Evolutionary conservation across 2,329 filamentous ascomycete species (phyloP), one percentile per base, ranked within the genome.

Genomic region (Graphilbum sp.): DNA sequence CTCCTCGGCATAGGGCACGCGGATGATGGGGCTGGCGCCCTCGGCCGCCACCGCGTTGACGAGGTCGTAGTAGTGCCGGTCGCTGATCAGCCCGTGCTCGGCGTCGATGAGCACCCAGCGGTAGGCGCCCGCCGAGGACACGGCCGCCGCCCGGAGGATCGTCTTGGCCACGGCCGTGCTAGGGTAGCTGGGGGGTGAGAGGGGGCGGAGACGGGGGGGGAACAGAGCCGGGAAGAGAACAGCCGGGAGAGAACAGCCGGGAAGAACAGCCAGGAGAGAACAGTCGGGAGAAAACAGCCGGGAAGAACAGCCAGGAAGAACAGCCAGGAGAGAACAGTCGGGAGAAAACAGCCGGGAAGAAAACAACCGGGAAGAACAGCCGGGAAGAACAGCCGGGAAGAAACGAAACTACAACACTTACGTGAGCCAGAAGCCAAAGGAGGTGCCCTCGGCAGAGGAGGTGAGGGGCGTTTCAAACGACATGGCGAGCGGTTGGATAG

Each of bases 1-100:
- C 35, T 64, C 59, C 53, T 75, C 67, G 40, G 70, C 70, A 20
- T 66, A 67, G 13, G 67, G 60, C 32, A 75, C 64, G 37, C 56
- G 52, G 17, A 64, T 59, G 38, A 64, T 55, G 40, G 46, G 44
- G 42, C 59, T 62, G 29, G 59, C 57, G 18, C 59, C 57, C 34
- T 52, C 53, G 16, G 53, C 51, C 10, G 59, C 55, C 44, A 64
- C 56, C 9, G 60, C 61, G 31, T 42, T 40, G 29, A 29, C 40
- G 17, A 47, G 42, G 20, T 56, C 55, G 34, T 58, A 58, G 43
- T 58, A 58, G 39, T 59, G 47, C 31, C 46, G 43, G 35, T 59
- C 57, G 23, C 51, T 48, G 39, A 59, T 58, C 43, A 58, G 48
- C 25, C 56, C 56, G 43, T 60, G 57, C 45, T 60, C 57, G 25